These are phyloP conservation scores for Massospora cicadina DNA, from an alignment of 371 early-diverging fungal species.

Conservation along the genomic window DNA sequence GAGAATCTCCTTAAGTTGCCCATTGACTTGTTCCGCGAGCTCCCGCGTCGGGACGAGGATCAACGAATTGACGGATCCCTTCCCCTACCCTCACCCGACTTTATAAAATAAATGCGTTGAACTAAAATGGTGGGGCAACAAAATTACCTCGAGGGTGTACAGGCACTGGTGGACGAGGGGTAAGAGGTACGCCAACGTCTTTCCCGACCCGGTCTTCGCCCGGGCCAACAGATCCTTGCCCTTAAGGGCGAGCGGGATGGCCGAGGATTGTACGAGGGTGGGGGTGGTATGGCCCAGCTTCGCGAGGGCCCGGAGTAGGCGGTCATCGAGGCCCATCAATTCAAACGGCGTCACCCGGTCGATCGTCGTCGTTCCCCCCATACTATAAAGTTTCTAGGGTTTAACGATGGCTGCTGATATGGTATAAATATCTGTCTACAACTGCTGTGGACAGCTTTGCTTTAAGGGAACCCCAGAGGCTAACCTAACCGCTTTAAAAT, in stretches of 20 bases:
- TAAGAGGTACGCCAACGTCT: slow-evolving; percentile 93
- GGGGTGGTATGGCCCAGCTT: slow-evolving; percentile 61
- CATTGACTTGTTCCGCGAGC: slow-evolving; percentile 80
- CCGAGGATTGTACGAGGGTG: slow-evolving; percentile 85
- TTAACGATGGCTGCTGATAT: too few species aligned
- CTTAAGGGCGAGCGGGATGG: slow-evolving; percentile 87
- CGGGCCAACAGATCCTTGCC: slow-evolving; percentile 94
- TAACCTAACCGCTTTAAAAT: too few species aligned
- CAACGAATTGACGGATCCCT: slow-evolving; percentile 18
- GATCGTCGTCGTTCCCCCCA: background rate
- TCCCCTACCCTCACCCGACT: background rate
- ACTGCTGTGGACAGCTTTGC: too few species aligned
- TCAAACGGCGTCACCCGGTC: background rate
- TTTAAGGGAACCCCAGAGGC: too few species aligned
- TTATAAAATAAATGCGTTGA: background rate
- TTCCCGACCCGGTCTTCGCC: slow-evolving; percentile 98
- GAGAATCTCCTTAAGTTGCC: slow-evolving; percentile 47
- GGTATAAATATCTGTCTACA: too few species aligned
- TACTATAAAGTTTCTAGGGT: background rate
- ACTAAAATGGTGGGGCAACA: background rate
- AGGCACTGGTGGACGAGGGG: slow-evolving; percentile 88
- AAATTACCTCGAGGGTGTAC: slow-evolving; percentile 30
- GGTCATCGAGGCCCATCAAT: slow-evolving; percentile 50
- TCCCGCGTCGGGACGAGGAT: slow-evolving; percentile 95
- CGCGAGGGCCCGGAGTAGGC: slow-evolving; percentile 69